Base-by-base conservation (phyloP, 202 grass and related monocot species). In the Elaeis oleifera region DNA sequence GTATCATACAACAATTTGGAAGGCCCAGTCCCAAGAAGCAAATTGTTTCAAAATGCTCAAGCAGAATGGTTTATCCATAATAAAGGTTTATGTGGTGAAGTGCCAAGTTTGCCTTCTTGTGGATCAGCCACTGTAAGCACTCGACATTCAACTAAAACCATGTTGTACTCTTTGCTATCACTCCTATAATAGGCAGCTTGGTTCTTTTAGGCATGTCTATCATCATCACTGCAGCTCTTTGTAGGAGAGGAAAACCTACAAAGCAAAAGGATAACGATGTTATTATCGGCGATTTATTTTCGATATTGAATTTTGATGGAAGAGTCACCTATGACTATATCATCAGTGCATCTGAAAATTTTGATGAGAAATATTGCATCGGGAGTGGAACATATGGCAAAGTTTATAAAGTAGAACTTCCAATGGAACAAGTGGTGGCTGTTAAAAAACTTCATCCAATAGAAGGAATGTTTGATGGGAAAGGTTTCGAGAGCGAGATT, bases 1-100 rank as follows among this genome's bases (percentile, higher is more conserved):
- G 53, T 71, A 23, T 78, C 75, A 0, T 44, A 44, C 11, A 44
- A 44, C 1, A 44, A 44, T 44, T 14, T 44, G 36, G 36, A 44
- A 11, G 36, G 36, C 36, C 36, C 36, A 0, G 36, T 44, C 14
- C 36, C 36, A 39, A 15, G 67, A 59, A 11, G n/a, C 20, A 69
- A 56, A 18, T 7, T 50, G 15, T 54, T 70, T 24, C 23, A 51
- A 9, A 58, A 74, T 20, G 63, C 63, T 4, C 64, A 4, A 16
- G 51, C 50, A 11, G 15, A 57, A 21, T 80, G 77, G 63, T 80
- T 80, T 54, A 11, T 54, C 6, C 61, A 74, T 18, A 80, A 80
- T 36, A 48, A 60, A 48, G 77, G 6, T 27, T 57, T 80, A 18
- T 80, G 77, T 17, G 70, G 77, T 13, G 58, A 17, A 0, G 48